These are phyloP conservation scores for Podila verticillata DNA, from an alignment of 192 early-diverging fungal genomes.

Conservation along the genomic window DNA sequence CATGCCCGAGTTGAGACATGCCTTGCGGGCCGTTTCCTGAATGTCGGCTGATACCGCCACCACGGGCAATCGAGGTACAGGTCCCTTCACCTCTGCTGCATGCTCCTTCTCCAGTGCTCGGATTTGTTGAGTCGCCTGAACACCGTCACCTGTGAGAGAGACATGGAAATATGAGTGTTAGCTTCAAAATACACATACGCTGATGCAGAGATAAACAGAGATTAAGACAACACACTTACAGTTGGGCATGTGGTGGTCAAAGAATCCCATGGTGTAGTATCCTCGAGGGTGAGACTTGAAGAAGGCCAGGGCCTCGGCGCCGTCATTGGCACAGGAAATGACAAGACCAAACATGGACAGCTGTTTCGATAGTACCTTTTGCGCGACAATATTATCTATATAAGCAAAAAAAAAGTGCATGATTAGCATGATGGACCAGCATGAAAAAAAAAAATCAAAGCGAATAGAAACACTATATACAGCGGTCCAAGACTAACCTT, in stretches of 20 bases:
- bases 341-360: constrained; percentile 54
- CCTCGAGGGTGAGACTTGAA: constrained; percentile 53
- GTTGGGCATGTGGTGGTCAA: constrained; percentile 65
- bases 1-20: constrained; percentile 60
- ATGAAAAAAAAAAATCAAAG: background rate
- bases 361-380: constrained; percentile 57
- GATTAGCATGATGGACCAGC: background rate
- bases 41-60: constrained; percentile 61
- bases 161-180: background rate
- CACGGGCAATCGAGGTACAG: constrained; percentile 45
- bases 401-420: background rate
- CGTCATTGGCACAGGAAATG: constrained; percentile 61
- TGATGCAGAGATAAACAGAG: background rate
- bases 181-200: background rate
- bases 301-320: constrained; percentile 52
- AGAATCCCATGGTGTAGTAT: constrained; percentile 58
- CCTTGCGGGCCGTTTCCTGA: constrained; percentile 53
- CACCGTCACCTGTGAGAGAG: constrained; percentile 51
- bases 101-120: constrained; percentile 49
- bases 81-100: constrained; percentile 35
- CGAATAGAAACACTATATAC: too few species aligned
- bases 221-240: constrained; percentile 25
- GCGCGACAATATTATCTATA: constrained; percentile 58
- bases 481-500: constrained; percentile 43
- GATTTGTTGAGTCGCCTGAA: constrained; percentile 61